Evolutionary conservation across 495 filamentous ascomycete genomes (phyloP).

Genomic region (Penicillium paradoxum): DNA sequence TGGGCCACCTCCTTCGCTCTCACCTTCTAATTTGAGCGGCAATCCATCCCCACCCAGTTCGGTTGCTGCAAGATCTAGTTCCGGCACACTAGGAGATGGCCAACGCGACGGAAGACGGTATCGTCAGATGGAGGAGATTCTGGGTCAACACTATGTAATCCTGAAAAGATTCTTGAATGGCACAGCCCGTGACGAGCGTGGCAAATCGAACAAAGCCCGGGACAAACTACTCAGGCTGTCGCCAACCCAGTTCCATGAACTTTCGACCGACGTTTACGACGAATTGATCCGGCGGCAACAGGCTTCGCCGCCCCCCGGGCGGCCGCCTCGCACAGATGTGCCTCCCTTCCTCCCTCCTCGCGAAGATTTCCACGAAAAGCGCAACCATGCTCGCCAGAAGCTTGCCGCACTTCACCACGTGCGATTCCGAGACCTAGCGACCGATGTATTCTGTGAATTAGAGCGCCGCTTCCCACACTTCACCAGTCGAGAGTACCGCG

Average conservation of each 20-base stretch:
- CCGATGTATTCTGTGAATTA: conserved; percentile 91
- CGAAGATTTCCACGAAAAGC: conserved; percentile 87
- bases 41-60: conserved; percentile 83
- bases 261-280: conserved; percentile 96
- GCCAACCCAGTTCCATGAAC: conserved; percentile 88
- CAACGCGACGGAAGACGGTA: conserved; percentile 51
- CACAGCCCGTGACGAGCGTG: conserved; percentile 67
- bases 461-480: conserved; percentile 88
- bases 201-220: conserved; percentile 76
- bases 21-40: conserved; percentile 44
- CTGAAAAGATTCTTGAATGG: conserved; percentile 69
- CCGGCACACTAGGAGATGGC: conserved; percentile 60
- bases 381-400: conserved; percentile 93
- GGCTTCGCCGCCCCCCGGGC: conserved; percentile 50
- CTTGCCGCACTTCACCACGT: conserved; percentile 79
- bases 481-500: conserved; percentile 56
- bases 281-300: conserved; percentile 84
- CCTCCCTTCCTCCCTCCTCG: conserved; percentile 76
- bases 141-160: conserved; percentile 77
- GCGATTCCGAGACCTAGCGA: conserved; percentile 85
- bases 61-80: conserved; percentile 68
- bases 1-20: conserved; percentile 29
- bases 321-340: conserved; percentile 47
- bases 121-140: conserved; percentile 57
- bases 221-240: conserved; percentile 90